A percentile compares a stretch with the other conserved stretches of the same genome.
Evolutionary conservation across 2,329 filamentous ascomycete genomes (phyloP).

Genomic region (Colletotrichum trifolii): DNA sequence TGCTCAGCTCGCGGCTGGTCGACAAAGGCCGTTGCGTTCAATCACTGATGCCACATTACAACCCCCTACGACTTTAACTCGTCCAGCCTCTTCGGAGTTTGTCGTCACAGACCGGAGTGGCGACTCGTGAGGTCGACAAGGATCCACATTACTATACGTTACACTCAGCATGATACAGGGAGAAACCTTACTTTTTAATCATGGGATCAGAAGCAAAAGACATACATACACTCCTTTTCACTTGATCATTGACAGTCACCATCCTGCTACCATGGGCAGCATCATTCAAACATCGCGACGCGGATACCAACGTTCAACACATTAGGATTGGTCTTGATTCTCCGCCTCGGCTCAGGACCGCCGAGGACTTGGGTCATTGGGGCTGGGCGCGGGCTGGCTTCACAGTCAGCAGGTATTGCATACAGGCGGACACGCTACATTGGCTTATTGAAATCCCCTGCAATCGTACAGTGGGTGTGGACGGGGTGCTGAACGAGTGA

Average conservation of each 20-base stretch:
- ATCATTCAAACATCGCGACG: conserved; percentile 20
- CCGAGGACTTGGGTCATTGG: no score
- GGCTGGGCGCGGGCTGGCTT: no score
- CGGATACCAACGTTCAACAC: conserved; percentile 28
- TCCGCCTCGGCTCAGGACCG: no score
- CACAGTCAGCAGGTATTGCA: no score
- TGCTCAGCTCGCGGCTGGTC: conserved; percentile 18
- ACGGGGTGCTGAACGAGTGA: no score
- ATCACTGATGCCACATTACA: conserved; percentile 2
- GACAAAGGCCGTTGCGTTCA: conserved; percentile 4
- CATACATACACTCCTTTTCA: conserved; percentile 19
- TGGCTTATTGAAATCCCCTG: no score
- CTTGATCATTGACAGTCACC: conserved; percentile 17
- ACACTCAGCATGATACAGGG: conserved; percentile 19
- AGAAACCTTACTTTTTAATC: conserved; percentile 25
- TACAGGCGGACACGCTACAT: no score
- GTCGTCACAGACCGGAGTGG: no score
- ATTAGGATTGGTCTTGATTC: background rate
- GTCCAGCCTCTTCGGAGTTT: background rate
- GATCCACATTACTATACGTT: no score
- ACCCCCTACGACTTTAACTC: conserved; percentile 1
- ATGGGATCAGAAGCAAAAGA: conserved; percentile 14
- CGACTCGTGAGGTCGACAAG: no score
- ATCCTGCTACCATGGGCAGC: conserved; percentile 36
- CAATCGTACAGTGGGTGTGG: no score